phyloP scores from a whole-genome alignment of 257 asterid genomes.

The Phtheirospermum japonicum region DNA sequence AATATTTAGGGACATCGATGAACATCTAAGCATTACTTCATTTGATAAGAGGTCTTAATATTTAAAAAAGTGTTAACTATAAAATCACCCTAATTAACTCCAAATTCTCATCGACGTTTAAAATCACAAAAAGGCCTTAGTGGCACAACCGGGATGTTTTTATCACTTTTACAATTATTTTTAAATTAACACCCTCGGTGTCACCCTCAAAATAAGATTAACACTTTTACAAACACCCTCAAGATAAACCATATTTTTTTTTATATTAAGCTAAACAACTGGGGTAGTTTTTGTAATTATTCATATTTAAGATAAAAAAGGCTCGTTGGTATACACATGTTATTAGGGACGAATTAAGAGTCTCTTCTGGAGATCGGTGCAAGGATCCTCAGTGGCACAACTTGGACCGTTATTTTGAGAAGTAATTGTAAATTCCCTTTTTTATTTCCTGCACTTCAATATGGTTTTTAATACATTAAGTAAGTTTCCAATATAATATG shows the following conservation, averaged over 20 bases:
- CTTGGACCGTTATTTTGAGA: constrained; percentile 89
- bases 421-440: constrained; percentile 48
- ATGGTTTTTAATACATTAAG: constrained; percentile 25
- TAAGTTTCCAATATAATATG: too few species aligned
- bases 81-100: too few species aligned
- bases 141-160: too few species aligned
- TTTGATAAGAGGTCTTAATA: too few species aligned
- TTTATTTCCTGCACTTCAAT: constrained; percentile 25
- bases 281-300: constrained; percentile 3
- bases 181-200: too few species aligned
- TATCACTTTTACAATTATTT: too few species aligned
- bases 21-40: constrained; percentile 76
- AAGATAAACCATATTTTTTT: not conserved
- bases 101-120: too few species aligned
- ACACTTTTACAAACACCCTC: not conserved
- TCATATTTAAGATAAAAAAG: not conserved
- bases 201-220: not conserved
- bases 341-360: constrained; percentile 70
- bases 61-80: not conserved
- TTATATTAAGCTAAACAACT: not conserved
- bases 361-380: constrained; percentile 81
- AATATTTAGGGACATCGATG: constrained; percentile 73
- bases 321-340: not conserved
- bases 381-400: constrained; percentile 99
- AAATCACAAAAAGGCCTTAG: not conserved